These are phyloP conservation scores for Brachypodium distachyon DNA, from an alignment of 202 grass and related monocot species.

Conservation along the genomic window DNA sequence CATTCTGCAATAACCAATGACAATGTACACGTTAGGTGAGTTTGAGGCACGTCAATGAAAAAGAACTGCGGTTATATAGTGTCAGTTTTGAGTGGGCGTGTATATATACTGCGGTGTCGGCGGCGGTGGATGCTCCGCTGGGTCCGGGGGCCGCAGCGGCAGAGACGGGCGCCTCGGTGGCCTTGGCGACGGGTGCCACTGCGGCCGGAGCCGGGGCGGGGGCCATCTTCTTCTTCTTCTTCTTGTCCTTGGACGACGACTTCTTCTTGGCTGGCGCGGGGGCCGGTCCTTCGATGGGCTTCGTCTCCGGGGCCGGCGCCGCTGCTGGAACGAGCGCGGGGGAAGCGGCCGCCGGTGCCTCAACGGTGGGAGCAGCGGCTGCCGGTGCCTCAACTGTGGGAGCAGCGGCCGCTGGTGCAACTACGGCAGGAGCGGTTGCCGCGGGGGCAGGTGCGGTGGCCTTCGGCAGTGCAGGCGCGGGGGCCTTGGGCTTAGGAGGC, in stretches of 20 bases:
- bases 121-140: not conserved
- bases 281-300: not conserved
- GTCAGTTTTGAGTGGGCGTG: no score
- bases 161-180: not conserved
- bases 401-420: not conserved
- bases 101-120: constrained; percentile 30
- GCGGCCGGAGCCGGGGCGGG: not conserved
- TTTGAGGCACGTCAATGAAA: no score
- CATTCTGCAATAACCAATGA: not conserved
- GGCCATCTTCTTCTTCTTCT: constrained; percentile 25
- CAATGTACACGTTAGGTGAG: not conserved
- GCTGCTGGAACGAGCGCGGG: not conserved
- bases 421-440: not conserved
- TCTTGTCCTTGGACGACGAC: constrained; percentile 17
- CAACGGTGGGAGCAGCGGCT: not conserved
- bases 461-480: no score
- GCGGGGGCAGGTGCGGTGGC: not conserved
- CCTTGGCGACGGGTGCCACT: not conserved
- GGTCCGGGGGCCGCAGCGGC: not conserved
- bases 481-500: not conserved
- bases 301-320: not conserved
- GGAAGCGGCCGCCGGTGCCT: not conserved
- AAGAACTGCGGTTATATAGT: no score
- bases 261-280: constrained; percentile 17
- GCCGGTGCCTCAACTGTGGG: not conserved